phyloP scores from a whole-genome alignment of 2,329 filamentous ascomycete genomes.

The Trichophyton verrucosum region DNA sequence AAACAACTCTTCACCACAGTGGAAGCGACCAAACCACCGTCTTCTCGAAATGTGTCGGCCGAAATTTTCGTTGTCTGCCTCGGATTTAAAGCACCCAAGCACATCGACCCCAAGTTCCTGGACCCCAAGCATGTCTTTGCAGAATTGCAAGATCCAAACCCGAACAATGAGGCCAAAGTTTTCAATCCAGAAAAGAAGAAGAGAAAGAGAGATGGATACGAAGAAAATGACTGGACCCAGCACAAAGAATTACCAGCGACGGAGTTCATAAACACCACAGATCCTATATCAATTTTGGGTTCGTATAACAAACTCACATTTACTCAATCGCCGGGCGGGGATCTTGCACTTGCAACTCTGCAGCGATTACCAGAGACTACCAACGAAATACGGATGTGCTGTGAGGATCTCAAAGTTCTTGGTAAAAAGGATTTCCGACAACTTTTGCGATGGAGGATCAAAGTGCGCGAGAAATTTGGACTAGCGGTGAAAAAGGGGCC shows the following conservation, averaged over 20 bases:
- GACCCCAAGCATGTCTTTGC: conserved; percentile 85
- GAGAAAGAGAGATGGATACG: conserved; percentile 92
- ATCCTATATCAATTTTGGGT: conserved; percentile 86
- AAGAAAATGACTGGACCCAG: conserved; percentile 86
- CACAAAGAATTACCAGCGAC: conserved; percentile 80
- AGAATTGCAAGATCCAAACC: conserved; percentile 69
- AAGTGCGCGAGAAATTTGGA: conserved; percentile 80
- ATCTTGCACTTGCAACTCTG: conserved; percentile 76
- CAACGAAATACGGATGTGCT: conserved; percentile 64
- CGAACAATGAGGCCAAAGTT: conserved; percentile 95
- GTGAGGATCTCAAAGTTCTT: conserved; percentile 73
- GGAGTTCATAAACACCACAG: conserved; percentile 85
- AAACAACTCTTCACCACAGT: conserved; percentile 93
- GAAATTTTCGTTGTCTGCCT: conserved; percentile 98
- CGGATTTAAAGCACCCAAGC: conserved; percentile 89
- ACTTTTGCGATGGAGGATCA: conserved; percentile 77
- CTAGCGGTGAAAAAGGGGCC: conserved; percentile 59
- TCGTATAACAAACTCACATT: conserved; percentile 75
- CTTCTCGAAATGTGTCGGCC: conserved; percentile 87
- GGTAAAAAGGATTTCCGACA: conserved; percentile 91
- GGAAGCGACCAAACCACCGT: conserved; percentile 93
- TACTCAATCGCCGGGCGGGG: conserved; percentile 62
- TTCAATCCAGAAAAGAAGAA: conserved; percentile 98
- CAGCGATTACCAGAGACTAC: conserved; percentile 80
- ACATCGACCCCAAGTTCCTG: conserved; percentile 81